Evolutionary conservation across 768 basidiomycete genomes (phyloP), one percentile per base, ranked within the genome.

Genomic region (Dentipellis sp.): DNA sequence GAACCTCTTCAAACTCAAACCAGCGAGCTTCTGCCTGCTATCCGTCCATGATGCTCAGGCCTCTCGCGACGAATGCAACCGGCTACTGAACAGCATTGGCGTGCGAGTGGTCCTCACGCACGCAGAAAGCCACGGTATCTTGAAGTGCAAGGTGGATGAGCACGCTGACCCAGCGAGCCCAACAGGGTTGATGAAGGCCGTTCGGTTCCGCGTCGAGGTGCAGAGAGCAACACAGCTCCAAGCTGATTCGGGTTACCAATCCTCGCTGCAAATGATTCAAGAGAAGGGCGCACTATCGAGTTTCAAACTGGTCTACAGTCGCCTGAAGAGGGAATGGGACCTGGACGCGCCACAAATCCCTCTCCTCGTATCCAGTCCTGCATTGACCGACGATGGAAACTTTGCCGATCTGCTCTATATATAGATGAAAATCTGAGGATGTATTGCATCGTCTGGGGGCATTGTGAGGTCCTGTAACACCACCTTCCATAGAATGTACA

Each of bases 211-310:
- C 56, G 86, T 94, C 37, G 92, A 95, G 65, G 74, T 94, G 62
- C 74, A 79, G 36, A 58, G 65, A 34, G 70, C 69, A 53, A 71
- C 68, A 23, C 52, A 67, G 61, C 73, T 72, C 47, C 75, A 79
- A 61, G 66, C 67, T 36, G 63, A 63, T 59, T 77, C 71, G 47
- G 80, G 72, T 59, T 83, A 76, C 71, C 72, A 76, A 58, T 81
- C 86, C 11, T 74, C 75, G 38, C 68, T 95, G 61, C 74, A 78
- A 16, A 66, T 95, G 52, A 75, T 89, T 12, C 85, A 90, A 61
- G 94, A 97, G 73, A 93, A 85, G 68, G 95, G 95, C 4, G 86
- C 93, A 16, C 74, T 82, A 45, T 89, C 90, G 21, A 84, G 80
- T 29, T 91, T 97, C 74, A 88, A 84, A 69, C 76, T 80, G 52